Evolutionary conservation across 331 rosid species (phyloP).

Genomic region (Dryas integrifolia): DNA sequence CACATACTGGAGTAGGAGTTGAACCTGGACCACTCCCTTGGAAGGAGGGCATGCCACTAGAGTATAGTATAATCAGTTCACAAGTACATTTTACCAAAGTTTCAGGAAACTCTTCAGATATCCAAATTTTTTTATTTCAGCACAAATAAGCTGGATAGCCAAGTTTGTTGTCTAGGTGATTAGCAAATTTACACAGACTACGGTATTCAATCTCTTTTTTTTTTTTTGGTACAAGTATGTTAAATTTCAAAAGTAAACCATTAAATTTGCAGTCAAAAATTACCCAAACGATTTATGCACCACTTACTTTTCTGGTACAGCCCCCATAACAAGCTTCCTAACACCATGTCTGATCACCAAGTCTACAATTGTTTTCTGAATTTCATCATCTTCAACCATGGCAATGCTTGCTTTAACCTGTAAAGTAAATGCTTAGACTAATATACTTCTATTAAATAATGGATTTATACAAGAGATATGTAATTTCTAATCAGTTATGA

Average conservation of each 20-base stretch:
- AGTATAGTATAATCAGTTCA: not conserved
- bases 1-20: not conserved
- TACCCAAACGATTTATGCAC: conserved; percentile 10
- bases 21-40: not conserved
- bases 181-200: not conserved
- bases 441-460: conserved; percentile 5
- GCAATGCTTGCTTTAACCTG: conserved; percentile 62
- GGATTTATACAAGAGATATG: not conserved
- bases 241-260: not conserved
- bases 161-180: not conserved
- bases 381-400: conserved; percentile 54
- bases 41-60: not conserved
- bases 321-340: conserved; percentile 82
- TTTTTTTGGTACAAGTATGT: not conserved
- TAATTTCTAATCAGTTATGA: not conserved
- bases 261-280: not conserved
- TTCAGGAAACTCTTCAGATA: not conserved
- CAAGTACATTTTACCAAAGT: not conserved
- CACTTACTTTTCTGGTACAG: conserved; percentile 62
- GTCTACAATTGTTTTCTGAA: conserved; percentile 77
- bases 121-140: not conserved
- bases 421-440: conserved; percentile 18
- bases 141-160: conserved; percentile 1
- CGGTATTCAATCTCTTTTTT: not conserved
- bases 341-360: conserved; percentile 46